Conservation (phyloP, 805 yeast species). For the Ogataea dorogensis region DNA sequence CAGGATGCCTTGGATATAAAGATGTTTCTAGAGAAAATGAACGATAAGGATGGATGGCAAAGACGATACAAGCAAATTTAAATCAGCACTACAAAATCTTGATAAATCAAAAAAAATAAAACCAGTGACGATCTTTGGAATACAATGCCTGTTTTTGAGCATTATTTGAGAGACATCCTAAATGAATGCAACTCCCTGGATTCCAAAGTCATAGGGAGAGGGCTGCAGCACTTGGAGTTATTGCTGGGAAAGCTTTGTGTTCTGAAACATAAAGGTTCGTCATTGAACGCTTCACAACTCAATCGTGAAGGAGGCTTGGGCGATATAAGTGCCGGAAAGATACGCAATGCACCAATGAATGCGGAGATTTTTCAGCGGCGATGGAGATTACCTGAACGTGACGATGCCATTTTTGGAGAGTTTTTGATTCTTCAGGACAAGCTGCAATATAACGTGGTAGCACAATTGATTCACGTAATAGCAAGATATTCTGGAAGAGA, state of each 20-base stretch:
- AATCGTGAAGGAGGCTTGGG: too few relatives aligned
- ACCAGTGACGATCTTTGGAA: too few relatives aligned
- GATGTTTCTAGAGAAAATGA: too few relatives aligned
- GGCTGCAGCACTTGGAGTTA: conserved; percentile 1
- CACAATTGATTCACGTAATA: conserved; percentile 33
- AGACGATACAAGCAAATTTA: too few relatives aligned
- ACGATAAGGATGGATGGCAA: too few relatives aligned
- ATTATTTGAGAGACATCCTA: not conserved
- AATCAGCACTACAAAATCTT: too few relatives aligned
- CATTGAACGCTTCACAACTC: too few relatives aligned
- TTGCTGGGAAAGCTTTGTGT: conserved; percentile 4
- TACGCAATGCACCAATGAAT: conserved; percentile 1
- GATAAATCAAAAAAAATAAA: too few relatives aligned
- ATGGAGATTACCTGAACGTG: conserved; percentile 6
- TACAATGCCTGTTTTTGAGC: conserved; percentile 1
- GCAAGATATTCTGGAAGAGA: conserved; percentile 12
- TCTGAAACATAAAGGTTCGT: not conserved
- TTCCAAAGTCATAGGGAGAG: not conserved
- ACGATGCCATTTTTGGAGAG: conserved; percentile 18
- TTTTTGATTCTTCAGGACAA: conserved; percentile 50
- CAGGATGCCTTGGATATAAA: too few relatives aligned
- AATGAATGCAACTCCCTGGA: not conserved
- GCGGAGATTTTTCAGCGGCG: not conserved
- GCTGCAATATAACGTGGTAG: conserved; percentile 50
- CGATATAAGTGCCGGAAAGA: too few relatives aligned